A percentile compares a stretch with the other conserved stretches of the same genome.
These are phyloP conservation scores for Trichoderma atrobrunneum DNA, from an alignment of 2,329 filamentous ascomycete genomes.

Conservation along the genomic window DNA sequence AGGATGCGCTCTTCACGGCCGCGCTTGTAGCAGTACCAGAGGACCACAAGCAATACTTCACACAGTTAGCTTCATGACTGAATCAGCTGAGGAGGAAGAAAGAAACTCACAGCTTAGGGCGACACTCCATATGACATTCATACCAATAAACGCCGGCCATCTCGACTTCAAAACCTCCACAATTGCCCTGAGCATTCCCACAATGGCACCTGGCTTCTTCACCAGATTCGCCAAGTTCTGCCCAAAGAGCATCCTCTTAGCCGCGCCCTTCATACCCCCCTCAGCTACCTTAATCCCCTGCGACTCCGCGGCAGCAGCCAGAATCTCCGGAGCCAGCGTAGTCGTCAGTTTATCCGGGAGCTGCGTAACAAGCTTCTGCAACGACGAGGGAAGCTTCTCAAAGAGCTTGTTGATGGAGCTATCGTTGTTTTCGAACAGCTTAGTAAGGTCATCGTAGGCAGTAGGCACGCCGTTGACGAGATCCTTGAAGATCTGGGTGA, in stretches of 20 bases:
- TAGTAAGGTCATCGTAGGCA: constrained; percentile 81
- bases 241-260: constrained; percentile 66
- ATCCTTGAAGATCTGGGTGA: constrained; percentile 89
- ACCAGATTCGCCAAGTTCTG: constrained; percentile 75
- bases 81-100: background rate
- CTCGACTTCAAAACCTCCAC: constrained; percentile 81
- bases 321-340: constrained; percentile 73
- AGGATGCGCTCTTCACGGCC: constrained; percentile 81
- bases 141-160: constrained; percentile 88
- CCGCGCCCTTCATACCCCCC: constrained; percentile 58
- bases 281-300: constrained; percentile 60
- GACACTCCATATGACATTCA: constrained; percentile 87
- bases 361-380: constrained; percentile 83
- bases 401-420: constrained; percentile 58
- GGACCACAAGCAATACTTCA: constrained; percentile 80
- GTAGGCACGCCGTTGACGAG: constrained; percentile 89
- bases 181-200: constrained; percentile 82
- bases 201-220: constrained; percentile 82
- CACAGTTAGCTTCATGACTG: background rate
- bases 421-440: constrained; percentile 59
- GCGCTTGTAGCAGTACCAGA: constrained; percentile 98
- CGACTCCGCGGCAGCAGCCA: constrained; percentile 75
- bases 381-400: constrained; percentile 68
- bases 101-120: constrained; percentile 72
- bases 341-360: constrained; percentile 79